Conservation (phyloP, 1,284 basidiomycete genomes). For the Naganishia liquefaciens region DNA sequence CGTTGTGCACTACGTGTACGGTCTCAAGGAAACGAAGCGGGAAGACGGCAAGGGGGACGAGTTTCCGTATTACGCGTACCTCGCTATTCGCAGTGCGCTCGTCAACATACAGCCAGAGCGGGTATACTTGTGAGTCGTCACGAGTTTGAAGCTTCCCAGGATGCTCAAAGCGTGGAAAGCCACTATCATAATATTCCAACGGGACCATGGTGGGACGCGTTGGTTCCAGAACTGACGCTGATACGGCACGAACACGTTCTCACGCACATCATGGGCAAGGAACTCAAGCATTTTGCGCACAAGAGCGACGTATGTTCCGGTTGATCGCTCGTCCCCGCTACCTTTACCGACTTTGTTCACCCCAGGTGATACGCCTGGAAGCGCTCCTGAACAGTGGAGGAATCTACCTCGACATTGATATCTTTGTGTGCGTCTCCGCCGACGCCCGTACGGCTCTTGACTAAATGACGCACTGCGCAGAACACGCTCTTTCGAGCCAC, state of each 20-base stretch:
- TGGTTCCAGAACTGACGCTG: conserved; percentile 48
- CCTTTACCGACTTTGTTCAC: background rate
- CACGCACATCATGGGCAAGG: conserved; percentile 44
- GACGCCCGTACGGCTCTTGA: no score
- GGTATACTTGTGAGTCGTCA: conserved; percentile 50
- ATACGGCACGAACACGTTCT: conserved; percentile 45
- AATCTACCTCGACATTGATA: conserved; percentile 58
- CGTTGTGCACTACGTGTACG: conserved; percentile 53
- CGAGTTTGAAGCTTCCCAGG: background rate
- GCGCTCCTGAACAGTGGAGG: conserved; percentile 54
- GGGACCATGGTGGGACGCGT: conserved; percentile 53
- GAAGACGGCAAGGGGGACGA: conserved; percentile 39
- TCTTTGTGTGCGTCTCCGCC: conserved; percentile 47
- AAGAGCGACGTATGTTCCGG: conserved; percentile 46
- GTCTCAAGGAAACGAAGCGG: conserved; percentile 41
- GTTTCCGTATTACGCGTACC: conserved; percentile 55
- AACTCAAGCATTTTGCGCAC: conserved; percentile 52
- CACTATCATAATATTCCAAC: conserved; percentile 52
- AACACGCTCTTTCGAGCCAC: conserved; percentile 45
- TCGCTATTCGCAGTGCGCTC: conserved; percentile 54
- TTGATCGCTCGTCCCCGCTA: conserved; percentile 2
- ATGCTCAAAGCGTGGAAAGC: conserved; percentile 35
- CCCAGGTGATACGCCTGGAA: conserved; percentile 45
- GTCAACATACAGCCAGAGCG: conserved; percentile 52
- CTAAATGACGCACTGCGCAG: conserved; percentile 34